Base-by-base conservation (phyloP, 108 stramenopile species). In the Hondaea fermentalgiana region DNA sequence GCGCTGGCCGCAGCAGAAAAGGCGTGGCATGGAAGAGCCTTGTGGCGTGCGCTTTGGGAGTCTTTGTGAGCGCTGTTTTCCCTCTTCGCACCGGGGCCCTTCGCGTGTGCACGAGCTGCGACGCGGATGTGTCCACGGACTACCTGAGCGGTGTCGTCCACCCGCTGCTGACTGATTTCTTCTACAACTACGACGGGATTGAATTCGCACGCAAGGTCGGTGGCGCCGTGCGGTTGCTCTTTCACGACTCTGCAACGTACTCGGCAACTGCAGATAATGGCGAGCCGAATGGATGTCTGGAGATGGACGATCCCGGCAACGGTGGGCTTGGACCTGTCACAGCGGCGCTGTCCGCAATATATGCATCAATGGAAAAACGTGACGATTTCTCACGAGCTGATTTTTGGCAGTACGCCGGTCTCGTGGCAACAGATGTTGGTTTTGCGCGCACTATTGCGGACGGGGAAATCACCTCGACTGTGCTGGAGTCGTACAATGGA, bases 91-190 rank as follows among this genome's bases (percentile, higher is more conserved):
- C 35, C 2, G 35, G 35, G 35, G 35, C 35, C 35, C 35, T 35
- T 35, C 76, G 76, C 76, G 76, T 53, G 76, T 83, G 76, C 76
- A 83, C 76, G 76, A 83, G 76, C 76, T 83, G 76, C 51, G 51
- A 47, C n/a, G 12, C 49, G n/a, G 49, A 83, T 3, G 76, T 83
- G 19, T 83, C 76, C 19, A 53, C 14, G 3, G 45, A 47, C 25
- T 83, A 83, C 51, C 28, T 83, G 51, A 83, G 49, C 76, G 28
- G 25, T 12, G 76, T 83, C 25, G 76, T 83, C 16, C 45, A 3
- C 16, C 76, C 76, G 10, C 43, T 53, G 10, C 76, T 83, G 49
- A 12, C 49, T 12, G 51, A 83, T 45, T 53, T 83, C 16, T 83
- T 83, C 1, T 83, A 83, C 76, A 83, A 83, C 5, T 83, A 47